A percentile compares a stretch with the other conserved stretches of the same genome.
phyloP scores from a whole-genome alignment of 345 rosid species.

The Eucalyptus regnans region DNA sequence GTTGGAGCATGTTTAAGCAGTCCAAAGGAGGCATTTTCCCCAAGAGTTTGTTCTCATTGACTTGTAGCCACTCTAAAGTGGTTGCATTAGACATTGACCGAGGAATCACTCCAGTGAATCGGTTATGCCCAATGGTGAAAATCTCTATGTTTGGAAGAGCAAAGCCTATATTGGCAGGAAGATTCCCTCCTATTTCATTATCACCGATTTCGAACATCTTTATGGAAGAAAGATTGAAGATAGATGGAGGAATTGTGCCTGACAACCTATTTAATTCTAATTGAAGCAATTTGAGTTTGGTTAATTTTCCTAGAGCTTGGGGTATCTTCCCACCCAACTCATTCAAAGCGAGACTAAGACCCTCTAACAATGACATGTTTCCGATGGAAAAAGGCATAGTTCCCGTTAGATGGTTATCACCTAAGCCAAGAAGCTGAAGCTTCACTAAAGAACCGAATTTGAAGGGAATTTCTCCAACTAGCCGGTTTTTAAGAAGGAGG shows the following conservation, averaged over 20 bases:
- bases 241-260: background rate
- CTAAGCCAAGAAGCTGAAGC: background rate
- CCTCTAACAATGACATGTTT: background rate
- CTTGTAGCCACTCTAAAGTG: background rate
- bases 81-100: conserved; percentile 1
- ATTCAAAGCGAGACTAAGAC: accelerated
- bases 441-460: background rate
- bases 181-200: conserved; percentile 2
- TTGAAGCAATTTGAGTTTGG: background rate
- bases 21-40: conserved; percentile 7
- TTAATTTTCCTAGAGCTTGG: background rate
- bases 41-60: accelerated
- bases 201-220: accelerated
- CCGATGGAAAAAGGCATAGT: conserved; percentile 4
- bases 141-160: background rate
- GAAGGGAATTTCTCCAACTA: background rate
- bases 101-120: background rate
- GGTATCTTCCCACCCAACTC: conserved; percentile 1
- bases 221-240: conserved; percentile 15
- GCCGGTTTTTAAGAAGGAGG: accelerated
- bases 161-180: conserved; percentile 2
- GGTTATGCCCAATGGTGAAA: background rate
- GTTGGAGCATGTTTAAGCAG: background rate
- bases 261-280: background rate
- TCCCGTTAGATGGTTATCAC: conserved; percentile 3